These are phyloP conservation scores for Misopates orontium DNA, from an alignment of 257 asterid species.

Conservation along the genomic window DNA sequence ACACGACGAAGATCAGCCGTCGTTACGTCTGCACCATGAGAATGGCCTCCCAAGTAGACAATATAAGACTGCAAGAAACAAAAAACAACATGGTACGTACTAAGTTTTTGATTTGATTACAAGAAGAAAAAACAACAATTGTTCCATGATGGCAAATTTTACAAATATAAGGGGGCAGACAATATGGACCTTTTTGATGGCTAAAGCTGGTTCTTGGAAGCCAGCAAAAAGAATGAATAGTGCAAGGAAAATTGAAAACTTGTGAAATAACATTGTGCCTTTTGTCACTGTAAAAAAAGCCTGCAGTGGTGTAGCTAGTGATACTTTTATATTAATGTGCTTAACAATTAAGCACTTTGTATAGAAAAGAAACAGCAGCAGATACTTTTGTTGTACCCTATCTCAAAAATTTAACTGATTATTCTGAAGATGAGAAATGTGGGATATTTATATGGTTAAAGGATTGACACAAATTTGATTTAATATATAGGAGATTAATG, in stretches of 20 bases:
- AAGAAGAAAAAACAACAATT: not conserved
- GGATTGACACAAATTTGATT: no score
- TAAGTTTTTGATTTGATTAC: slow-evolving; percentile 4
- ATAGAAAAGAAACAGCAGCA: no score
- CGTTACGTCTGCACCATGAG: slow-evolving; percentile 54
- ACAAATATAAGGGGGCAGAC: not conserved
- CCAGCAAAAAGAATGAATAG: slow-evolving; percentile 37
- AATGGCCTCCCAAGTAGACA: slow-evolving; percentile 83
- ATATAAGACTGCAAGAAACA: slow-evolving; percentile 46
- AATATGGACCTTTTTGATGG: slow-evolving; percentile 52
- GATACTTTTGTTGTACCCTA: no score
- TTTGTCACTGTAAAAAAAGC: slow-evolving; percentile 28
- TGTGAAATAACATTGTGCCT: slow-evolving; percentile 24
- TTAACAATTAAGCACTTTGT: not conserved
- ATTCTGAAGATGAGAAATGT: no score
- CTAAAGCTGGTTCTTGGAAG: slow-evolving; percentile 46
- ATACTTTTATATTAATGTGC: slow-evolving; percentile 14
- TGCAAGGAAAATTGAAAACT: slow-evolving; percentile 31
- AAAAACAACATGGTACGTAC: not conserved
- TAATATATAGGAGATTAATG: no score
- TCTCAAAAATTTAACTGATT: no score
- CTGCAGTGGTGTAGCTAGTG: not conserved
- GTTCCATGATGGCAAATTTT: not conserved
- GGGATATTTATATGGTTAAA: no score
- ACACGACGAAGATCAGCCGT: slow-evolving; percentile 44